Evolutionary conservation across 495 filamentous ascomycete species (phyloP).

Genomic region (Podospora comata): DNA sequence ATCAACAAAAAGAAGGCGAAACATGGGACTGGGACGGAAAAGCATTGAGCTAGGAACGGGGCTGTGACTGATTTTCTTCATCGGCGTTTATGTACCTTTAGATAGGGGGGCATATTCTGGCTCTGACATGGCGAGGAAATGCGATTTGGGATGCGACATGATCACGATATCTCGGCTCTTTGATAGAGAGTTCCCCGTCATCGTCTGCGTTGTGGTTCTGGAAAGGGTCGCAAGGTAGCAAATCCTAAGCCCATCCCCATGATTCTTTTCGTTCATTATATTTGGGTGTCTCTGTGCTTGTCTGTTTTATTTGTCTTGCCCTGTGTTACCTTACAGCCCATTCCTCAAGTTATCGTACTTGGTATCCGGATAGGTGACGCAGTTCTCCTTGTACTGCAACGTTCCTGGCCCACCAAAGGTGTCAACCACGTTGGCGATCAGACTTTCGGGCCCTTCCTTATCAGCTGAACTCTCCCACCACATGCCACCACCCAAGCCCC

Average conservation of each 20-base stretch:
- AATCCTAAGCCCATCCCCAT: not conserved
- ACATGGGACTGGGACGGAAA: conserved; percentile 25
- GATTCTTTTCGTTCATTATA: not conserved
- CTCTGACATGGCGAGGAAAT: conserved; percentile 37
- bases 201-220: not conserved
- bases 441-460: conserved; percentile 59
- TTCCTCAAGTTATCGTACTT: conserved; percentile 77
- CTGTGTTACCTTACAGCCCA: conserved; percentile 47
- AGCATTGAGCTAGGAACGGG: conserved; percentile 32
- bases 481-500: conserved; percentile 79
- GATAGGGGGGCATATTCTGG: conserved; percentile 28
- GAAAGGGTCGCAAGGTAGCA: conserved; percentile 4
- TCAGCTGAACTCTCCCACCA: conserved; percentile 96
- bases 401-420: conserved; percentile 48
- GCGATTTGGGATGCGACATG: conserved; percentile 32
- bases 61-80: conserved; percentile 19
- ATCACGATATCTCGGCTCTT: conserved; percentile 12
- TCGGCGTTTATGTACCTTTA: conserved; percentile 42
- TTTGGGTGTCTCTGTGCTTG: not conserved
- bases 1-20: conserved; percentile 10
- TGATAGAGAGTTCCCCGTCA: not conserved
- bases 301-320: conserved; percentile 15
- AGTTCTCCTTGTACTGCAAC: conserved; percentile 64
- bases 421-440: conserved; percentile 68
- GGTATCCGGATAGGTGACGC: conserved; percentile 64